Evolutionary conservation across 176 grass and related monocot genomes (phyloP).

Genomic region (Elaeis guineensis): DNA sequence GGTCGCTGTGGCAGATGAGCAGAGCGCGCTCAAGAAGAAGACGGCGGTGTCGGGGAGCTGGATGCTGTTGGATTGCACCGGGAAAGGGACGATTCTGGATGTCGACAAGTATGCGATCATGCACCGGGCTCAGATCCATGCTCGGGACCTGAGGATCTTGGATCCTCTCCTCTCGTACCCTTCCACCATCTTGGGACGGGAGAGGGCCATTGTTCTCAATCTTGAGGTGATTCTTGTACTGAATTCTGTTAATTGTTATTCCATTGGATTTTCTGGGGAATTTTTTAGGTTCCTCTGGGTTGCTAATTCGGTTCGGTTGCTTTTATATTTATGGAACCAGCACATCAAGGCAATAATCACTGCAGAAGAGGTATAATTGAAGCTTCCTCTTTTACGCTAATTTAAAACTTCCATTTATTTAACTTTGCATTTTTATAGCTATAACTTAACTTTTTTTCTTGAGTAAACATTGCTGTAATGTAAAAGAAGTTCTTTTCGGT

Average conservation of each 20-base stretch:
- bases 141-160: conserved; percentile 87
- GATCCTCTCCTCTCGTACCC: conserved; percentile 1
- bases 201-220: conserved; percentile 97
- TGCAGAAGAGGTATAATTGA: conserved; percentile 63
- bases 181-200: conserved; percentile 31
- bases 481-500: no score
- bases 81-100: conserved; percentile 52
- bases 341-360: conserved; percentile 99
- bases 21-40: conserved; percentile 27
- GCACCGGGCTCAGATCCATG: conserved; percentile 90
- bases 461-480: no score
- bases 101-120: conserved; percentile 39
- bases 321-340: conserved; percentile 37
- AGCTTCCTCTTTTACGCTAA: background rate
- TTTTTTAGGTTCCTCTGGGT: conserved; percentile 6
- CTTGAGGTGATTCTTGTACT: conserved; percentile 46
- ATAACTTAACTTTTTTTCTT: no score
- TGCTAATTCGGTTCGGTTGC: background rate
- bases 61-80: conserved; percentile 66
- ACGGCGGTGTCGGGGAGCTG: conserved; percentile 66
- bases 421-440: no score
- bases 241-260: background rate
- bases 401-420: no score
- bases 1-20: background rate
- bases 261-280: background rate